Evolutionary conservation across 805 yeast genomes (phyloP), one percentile per base, ranked within the genome.

Genomic region (Cyberlindnera nakhonratchasimensis): DNA sequence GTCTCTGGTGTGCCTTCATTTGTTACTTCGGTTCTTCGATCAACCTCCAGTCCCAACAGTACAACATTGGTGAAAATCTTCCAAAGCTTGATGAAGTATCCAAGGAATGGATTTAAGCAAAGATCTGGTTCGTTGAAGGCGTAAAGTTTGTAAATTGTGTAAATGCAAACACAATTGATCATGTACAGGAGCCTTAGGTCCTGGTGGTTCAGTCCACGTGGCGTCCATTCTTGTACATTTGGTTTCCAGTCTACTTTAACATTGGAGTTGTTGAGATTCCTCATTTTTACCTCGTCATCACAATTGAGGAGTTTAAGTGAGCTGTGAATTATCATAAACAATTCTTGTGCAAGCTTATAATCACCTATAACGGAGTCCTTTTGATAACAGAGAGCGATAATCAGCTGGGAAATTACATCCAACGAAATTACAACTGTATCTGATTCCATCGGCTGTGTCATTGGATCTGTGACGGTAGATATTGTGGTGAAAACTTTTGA

Each of bases 391-490:
- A 61, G 50, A 2, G 67, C 64, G 16, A 66, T 47, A 53, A 77
- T 62, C 36, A 79, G 49, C 46, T 76, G 76, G 16, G 82, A 71
- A 11, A 80, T 53, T n/a, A 71, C 56, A 46, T 79, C 80, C 6
- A 81, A 58, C 9, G 87, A 80, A 14, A 80, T 64, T 2, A 79
- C 64, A 40, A 67, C 63, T 11, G 64, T 59, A 42, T 78, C 83
- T 19, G 70, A 71, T 30, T 81, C 85, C 21, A 73, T 71, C 0
- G 93, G 89, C 51, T 82, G 87, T 1, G 89, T 80, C 51, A 72
- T 66, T 3, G 89, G 87, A 57, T 84, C 90, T 7, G 69, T 66
- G 36, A 77, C 49, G 0, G 67, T 54, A 2, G 72, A 58, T 3
- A 75, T 39, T 1, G 63, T 49, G 6, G 48, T 45, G 38, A 55